phyloP scores from a whole-genome alignment of 106 monocot species.

The Allium cepa region DNA sequence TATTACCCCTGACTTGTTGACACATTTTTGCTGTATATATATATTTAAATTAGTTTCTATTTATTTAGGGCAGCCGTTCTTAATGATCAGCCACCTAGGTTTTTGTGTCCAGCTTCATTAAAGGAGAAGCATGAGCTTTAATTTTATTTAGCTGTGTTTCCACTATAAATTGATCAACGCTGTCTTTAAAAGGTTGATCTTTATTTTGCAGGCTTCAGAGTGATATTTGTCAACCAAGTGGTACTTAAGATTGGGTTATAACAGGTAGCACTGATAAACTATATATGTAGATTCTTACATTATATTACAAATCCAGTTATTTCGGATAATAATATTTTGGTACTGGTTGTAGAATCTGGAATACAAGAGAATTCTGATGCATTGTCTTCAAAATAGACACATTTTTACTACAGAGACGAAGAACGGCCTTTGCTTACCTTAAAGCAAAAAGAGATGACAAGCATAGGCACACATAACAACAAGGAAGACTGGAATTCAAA shows the following conservation, averaged over 20 bases:
- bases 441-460: no score
- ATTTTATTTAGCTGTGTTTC: background rate
- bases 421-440: no score
- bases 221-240: slow-evolving; percentile 32
- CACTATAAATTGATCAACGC: slow-evolving; percentile 1
- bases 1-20: background rate
- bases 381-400: slow-evolving; percentile 18
- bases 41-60: background rate
- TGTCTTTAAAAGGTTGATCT: slow-evolving; percentile 32
- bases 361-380: slow-evolving; percentile 3
- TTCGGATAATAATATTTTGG: background rate
- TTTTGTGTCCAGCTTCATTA: slow-evolving; percentile 61
- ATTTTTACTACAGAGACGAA: slow-evolving; percentile 37
- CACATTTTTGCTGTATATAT: background rate
- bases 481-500: no score
- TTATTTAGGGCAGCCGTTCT: slow-evolving; percentile 57
- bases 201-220: slow-evolving; percentile 79
- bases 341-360: slow-evolving; percentile 14
- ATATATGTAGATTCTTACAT: no score
- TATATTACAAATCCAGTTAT: background rate
- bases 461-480: no score
- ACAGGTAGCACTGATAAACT: slow-evolving; percentile 26
- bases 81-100: slow-evolving; percentile 87
- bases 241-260: slow-evolving; percentile 53
- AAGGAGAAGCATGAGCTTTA: slow-evolving; percentile 76